Evolutionary conservation across 140 eudicot genomes (phyloP), one percentile per base, ranked within the genome.

Genomic region (Senecio squalidus): DNA sequence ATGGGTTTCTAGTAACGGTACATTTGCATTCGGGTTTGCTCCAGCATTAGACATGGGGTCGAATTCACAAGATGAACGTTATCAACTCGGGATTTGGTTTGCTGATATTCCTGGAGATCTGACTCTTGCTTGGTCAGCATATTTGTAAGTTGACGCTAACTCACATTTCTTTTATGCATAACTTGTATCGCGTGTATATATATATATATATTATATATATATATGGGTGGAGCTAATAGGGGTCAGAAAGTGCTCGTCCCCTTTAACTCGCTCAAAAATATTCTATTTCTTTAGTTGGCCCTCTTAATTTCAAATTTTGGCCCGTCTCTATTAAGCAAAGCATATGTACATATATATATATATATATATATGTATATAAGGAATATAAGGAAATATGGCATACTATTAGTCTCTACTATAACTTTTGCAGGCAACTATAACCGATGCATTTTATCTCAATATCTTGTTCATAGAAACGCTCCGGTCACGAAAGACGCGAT

Each of bases 21-120:
- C 98, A 20, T 92, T 92, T 68, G 98, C 96, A 10, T 82, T 92
- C 23, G 98, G 98, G 58, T 92, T 92, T 70, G 74, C 66, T 48
- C 84, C 81, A 0, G 46, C 75, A 49, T 36, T 40, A 38, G 74
- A 23, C 58, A 0, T 31, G 8, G 33, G 14, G 24, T 64, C 64
- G 10, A 29, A 27, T 11, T 63, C 71, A 18, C 22, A 64, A 31
- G 75, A 61, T 3, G 72, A 73, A 44, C 76, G 26, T 24, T 87
- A 74, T 34, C 86, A 67, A 15, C 67, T 87, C 64, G 92, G 86
- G 4, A 82, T 92, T 60, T 87, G 98, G 98, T 92, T 83, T 39
- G 84, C 84, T 9, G 75, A 87, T 36, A 71, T 92, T 52, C 96
- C 96, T 4, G 92, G 92, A 4, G 96, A 84, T 47, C 81, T 62